Evolutionary conservation across 176 grass and related monocot species (phyloP).

Genomic region (Oryza rufipogon): DNA sequence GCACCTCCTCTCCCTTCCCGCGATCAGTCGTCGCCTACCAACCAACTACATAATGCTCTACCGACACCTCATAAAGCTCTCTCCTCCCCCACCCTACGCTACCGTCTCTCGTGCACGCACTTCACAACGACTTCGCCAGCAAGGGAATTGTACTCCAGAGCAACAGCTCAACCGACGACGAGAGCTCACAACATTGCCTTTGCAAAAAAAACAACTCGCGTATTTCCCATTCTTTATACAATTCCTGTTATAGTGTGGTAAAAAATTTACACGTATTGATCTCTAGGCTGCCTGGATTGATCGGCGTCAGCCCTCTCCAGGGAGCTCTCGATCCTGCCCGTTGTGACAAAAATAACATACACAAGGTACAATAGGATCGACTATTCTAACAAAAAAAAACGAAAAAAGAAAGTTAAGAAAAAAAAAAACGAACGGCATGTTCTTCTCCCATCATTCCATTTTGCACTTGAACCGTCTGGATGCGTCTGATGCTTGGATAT

Average conservation of each 20-base stretch:
- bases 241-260: constrained; percentile 47
- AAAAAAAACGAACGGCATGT: neutral
- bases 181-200: neutral
- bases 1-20: too few relatives aligned
- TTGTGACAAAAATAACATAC: constrained; percentile 60
- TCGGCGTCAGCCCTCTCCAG: constrained; percentile 6
- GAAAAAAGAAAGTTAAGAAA: neutral
- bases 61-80: neutral
- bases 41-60: too few relatives aligned
- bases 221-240: constrained; percentile 41
- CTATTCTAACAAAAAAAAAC: constrained; percentile 48
- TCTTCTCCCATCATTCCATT: constrained; percentile 36
- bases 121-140: neutral
- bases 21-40: neutral
- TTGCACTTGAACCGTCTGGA: constrained; percentile 26
- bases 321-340: constrained; percentile 43
- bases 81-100: neutral
- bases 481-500: constrained; percentile 22
- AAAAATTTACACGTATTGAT: constrained; percentile 55
- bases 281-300: constrained; percentile 29
- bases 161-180: neutral
- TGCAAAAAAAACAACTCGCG: constrained; percentile 29
- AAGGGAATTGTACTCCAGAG: neutral
- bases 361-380: constrained; percentile 55
- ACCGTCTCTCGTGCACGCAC: neutral